Percentiles rank a stretch among this genome's conserved stretches.
Evolutionary conservation across 768 basidiomycete genomes (phyloP).

Genomic region (Phanerochaete sordida): DNA sequence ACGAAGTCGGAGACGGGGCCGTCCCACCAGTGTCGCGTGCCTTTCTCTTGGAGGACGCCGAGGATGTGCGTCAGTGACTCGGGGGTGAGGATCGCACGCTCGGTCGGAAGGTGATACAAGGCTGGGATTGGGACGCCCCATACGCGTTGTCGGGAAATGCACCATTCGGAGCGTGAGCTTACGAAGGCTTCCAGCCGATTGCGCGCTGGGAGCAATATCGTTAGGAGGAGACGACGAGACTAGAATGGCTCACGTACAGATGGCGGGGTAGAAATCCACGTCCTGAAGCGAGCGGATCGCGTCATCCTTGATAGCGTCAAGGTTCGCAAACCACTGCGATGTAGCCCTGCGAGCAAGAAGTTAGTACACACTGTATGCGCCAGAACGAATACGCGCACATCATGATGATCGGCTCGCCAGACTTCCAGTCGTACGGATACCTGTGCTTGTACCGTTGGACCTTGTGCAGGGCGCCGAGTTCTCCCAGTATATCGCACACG

Average conservation of each 20-base stretch:
- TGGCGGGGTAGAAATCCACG: slow-evolving; percentile 73
- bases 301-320: slow-evolving; percentile 76
- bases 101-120: slow-evolving; percentile 62
- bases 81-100: slow-evolving; percentile 59
- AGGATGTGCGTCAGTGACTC: slow-evolving; percentile 75
- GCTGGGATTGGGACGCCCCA: slow-evolving; percentile 98
- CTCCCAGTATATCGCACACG: slow-evolving; percentile 60
- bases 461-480: slow-evolving; percentile 54
- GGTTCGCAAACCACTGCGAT: slow-evolving; percentile 96
- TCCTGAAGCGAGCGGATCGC: slow-evolving; percentile 66
- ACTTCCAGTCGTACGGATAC: slow-evolving; percentile 98
- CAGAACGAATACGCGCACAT: slow-evolving; percentile 53
- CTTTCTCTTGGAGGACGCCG: slow-evolving; percentile 63
- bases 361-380: neutral
- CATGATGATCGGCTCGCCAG: slow-evolving; percentile 87
- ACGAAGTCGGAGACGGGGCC: slow-evolving; percentile 83
- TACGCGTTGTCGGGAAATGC: slow-evolving; percentile 93
- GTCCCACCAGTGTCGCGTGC: slow-evolving; percentile 89
- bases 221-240: neutral
- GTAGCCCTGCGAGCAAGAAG: slow-evolving; percentile 61
- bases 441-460: slow-evolving; percentile 75
- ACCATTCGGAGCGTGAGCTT: slow-evolving; percentile 92
- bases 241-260: slow-evolving; percentile 52
- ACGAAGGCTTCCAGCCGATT: slow-evolving; percentile 88
- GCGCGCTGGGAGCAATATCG: slow-evolving; percentile 49